Evolutionary conservation across 2,329 filamentous ascomycete genomes (phyloP).

Genomic region (Grosmannia penicillata): DNA sequence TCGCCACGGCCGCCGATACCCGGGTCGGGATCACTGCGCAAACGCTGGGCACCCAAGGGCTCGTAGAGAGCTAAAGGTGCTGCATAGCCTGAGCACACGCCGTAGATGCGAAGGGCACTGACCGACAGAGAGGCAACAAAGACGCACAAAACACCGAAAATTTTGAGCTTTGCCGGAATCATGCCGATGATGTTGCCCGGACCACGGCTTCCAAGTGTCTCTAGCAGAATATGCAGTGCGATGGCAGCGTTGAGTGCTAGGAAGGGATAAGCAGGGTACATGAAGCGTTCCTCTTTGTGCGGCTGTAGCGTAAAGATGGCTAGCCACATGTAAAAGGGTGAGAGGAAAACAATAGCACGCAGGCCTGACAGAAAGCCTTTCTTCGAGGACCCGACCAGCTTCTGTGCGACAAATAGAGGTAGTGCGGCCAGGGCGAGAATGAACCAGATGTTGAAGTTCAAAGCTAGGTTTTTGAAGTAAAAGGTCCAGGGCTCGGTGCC

Average conservation of each 20-base stretch:
- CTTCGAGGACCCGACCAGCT: conserved; percentile 44
- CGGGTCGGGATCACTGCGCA: conserved; percentile 10
- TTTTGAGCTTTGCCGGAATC: conserved; percentile 62
- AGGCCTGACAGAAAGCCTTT: conserved; percentile 55
- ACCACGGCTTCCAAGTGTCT: conserved; percentile 56
- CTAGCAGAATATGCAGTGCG: conserved; percentile 64
- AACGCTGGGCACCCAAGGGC: conserved; percentile 42
- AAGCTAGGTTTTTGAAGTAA: conserved; percentile 75
- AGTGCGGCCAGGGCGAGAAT: conserved; percentile 59
- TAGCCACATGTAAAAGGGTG: conserved; percentile 91
- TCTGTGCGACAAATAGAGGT: conserved; percentile 63
- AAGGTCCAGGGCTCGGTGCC: conserved; percentile 96
- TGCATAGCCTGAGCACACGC: conserved; percentile 67
- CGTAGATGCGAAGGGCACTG: conserved; percentile 57
- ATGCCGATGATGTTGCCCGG: conserved; percentile 52
- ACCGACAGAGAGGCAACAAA: conserved; percentile 18
- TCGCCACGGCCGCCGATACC: conserved; percentile 42
- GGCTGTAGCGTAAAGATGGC: conserved; percentile 81
- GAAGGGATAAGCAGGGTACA: conserved; percentile 93
- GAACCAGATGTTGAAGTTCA: conserved; percentile 97
- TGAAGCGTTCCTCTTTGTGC: conserved; percentile 96
- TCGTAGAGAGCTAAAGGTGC: conserved; percentile 62
- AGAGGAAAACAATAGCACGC: conserved; percentile 61
- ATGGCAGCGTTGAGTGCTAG: conserved; percentile 80
- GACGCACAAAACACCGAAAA: conserved; percentile 36